Evolutionary conservation across 2,329 filamentous ascomycete genomes (phyloP).

Genomic region (Rosellinia necatrix): DNA sequence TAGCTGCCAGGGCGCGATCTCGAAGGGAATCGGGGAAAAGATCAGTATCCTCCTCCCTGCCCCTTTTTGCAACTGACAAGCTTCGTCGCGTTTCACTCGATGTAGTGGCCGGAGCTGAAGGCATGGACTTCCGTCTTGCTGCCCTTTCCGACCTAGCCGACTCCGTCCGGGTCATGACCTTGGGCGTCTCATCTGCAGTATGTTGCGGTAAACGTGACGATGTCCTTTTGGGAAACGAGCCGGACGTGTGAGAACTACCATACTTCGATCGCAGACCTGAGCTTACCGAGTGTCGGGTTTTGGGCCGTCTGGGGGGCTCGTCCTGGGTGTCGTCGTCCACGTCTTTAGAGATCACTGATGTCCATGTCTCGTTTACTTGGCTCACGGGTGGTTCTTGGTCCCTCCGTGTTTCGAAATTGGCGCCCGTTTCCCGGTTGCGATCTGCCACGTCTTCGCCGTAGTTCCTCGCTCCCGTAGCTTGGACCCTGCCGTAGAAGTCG

Average conservation of each 20-base stretch:
- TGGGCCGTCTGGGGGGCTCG: conserved; percentile 19
- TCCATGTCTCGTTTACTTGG: background rate
- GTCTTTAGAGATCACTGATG: conserved; percentile 14
- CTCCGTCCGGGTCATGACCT: conserved; percentile 9
- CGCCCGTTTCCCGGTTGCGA: conserved; percentile 53
- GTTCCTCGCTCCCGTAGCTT: conserved; percentile 55
- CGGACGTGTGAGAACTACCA: conserved; percentile 12
- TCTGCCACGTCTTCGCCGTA: conserved; percentile 71
- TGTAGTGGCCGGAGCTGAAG: conserved; percentile 29
- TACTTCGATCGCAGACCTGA: conserved; percentile 32
- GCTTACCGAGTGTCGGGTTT: conserved; percentile 34
- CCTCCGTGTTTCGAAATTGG: conserved; percentile 42
- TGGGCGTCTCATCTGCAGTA: conserved; percentile 11
- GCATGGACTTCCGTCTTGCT: conserved; percentile 35
- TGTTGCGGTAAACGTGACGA: conserved; percentile 25
- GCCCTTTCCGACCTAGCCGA: conserved; percentile 26
- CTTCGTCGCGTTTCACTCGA: conserved; percentile 23
- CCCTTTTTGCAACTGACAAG: conserved; percentile 17
- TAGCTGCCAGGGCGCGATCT: conserved; percentile 29
- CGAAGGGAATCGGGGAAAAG: conserved; percentile 32
- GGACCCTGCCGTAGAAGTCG: conserved; percentile 54
- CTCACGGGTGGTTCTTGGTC: conserved; percentile 45
- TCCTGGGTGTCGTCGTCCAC: conserved; percentile 25
- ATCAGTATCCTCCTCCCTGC: conserved; percentile 20
- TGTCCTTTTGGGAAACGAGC: conserved; percentile 26